These are phyloP conservation scores for Tolypocladium tundrense DNA, from an alignment of 2,329 filamentous ascomycete genomes.

Conservation along the genomic window DNA sequence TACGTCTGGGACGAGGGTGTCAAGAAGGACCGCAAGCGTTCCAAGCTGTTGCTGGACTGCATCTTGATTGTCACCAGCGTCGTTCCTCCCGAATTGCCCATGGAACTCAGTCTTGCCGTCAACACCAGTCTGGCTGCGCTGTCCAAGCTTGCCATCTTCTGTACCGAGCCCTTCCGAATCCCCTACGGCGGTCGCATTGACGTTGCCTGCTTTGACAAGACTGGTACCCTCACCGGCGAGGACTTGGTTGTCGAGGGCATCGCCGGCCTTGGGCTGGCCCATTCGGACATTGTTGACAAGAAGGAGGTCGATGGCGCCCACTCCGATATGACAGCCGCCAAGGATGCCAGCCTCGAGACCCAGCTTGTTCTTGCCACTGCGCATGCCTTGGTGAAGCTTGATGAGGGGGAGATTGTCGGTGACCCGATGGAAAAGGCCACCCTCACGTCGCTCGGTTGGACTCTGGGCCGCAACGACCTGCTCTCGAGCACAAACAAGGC, in stretches of 20 bases:
- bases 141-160: slow-evolving; percentile 95
- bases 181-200: slow-evolving; percentile 93
- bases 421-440: slow-evolving; percentile 99
- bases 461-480: slow-evolving; percentile 78
- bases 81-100: slow-evolving; percentile 94
- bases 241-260: slow-evolving; percentile 96
- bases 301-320: slow-evolving; percentile 74
- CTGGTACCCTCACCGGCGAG: slow-evolving; percentile 90
- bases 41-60: slow-evolving; percentile 93
- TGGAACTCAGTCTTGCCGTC: slow-evolving; percentile 95
- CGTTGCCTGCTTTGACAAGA: slow-evolving; percentile 97
- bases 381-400: slow-evolving; percentile 88
- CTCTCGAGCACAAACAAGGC: slow-evolving; percentile 50
- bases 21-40: slow-evolving; percentile 85
- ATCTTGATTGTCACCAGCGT: slow-evolving; percentile 96
- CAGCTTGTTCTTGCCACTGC: slow-evolving; percentile 90
- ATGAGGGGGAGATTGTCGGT: slow-evolving; percentile 93
- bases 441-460: slow-evolving; percentile 80
- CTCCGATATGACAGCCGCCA: slow-evolving; percentile 63
- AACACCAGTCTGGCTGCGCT: slow-evolving; percentile 94
- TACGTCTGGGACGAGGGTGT: slow-evolving; percentile 99
- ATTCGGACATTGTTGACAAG: slow-evolving; percentile 52
- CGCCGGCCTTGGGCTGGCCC: slow-evolving; percentile 71
- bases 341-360: slow-evolving; percentile 65
- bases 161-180: slow-evolving; percentile 96